Evolutionary conservation across 2,329 filamentous ascomycete species (phyloP).

Genomic region (Fusarium haematococcum): DNA sequence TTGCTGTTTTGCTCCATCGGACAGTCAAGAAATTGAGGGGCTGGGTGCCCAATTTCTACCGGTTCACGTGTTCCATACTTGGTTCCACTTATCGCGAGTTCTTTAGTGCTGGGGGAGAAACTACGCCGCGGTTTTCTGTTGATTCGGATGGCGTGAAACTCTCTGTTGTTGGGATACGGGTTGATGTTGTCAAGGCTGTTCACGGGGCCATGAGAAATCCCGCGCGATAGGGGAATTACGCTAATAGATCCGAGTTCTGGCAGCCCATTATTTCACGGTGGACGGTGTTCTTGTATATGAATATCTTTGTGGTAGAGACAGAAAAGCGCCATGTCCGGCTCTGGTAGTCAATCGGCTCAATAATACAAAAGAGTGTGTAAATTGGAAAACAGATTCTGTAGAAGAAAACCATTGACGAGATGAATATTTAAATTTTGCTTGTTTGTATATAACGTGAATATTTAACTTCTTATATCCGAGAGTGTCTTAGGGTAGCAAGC

Average conservation of each 20-base stretch:
- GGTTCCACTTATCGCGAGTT: neutral
- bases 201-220: neutral
- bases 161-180: neutral
- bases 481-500: too few relatives aligned
- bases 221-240: neutral
- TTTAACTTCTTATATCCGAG: too few relatives aligned
- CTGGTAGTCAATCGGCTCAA: too few relatives aligned
- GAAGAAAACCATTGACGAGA: too few relatives aligned
- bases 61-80: neutral
- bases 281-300: neutral
- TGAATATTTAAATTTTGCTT: too few relatives aligned
- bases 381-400: too few relatives aligned
- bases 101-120: neutral
- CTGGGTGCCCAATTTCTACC: neutral
- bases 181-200: neutral
- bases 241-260: neutral
- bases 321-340: too few relatives aligned
- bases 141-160: neutral
- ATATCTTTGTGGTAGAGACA: too few relatives aligned
- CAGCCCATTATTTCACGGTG: neutral
- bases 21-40: neutral
- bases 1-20: neutral
- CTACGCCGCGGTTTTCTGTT: neutral
- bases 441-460: too few relatives aligned
- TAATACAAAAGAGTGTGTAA: too few relatives aligned